These are phyloP conservation scores for Vigna nakashimae DNA, from an alignment of 306 rosid genomes.

Conservation along the genomic window DNA sequence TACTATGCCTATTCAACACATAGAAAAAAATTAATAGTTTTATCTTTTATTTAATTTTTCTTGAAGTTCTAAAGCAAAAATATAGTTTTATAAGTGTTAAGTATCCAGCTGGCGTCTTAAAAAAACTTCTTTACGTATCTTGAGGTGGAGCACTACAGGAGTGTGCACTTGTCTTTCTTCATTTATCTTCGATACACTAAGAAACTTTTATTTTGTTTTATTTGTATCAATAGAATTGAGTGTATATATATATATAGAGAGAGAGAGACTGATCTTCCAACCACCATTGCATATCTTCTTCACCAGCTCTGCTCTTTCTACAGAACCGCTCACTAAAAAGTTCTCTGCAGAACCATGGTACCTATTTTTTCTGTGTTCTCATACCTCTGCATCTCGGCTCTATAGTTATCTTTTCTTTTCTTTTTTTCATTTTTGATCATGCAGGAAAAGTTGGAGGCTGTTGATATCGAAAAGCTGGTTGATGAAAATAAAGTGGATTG, in stretches of 20 bases:
- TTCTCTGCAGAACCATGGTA: slow-evolving; percentile 54
- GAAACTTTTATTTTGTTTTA: neutral
- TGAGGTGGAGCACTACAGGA: neutral
- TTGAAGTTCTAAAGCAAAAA: too few relatives aligned
- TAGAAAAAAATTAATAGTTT: too few relatives aligned
- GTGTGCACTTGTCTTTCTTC: neutral
- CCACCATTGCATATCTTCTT: slow-evolving; percentile 26
- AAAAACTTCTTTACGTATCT: too few relatives aligned
- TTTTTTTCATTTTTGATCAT: neutral
- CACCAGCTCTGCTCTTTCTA: slow-evolving; percentile 31
- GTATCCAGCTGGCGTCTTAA: too few relatives aligned
- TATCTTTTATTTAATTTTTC: too few relatives aligned
- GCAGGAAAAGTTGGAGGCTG: slow-evolving; percentile 62
- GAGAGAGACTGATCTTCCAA: slow-evolving; percentile 29
- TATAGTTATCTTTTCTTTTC: neutral
- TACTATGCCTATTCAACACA: too few relatives aligned
- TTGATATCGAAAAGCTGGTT: slow-evolving; percentile 33
- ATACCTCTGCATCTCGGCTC: slow-evolving; percentile 2
- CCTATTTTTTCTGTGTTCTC: neutral
- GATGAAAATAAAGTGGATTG: slow-evolving; percentile 86
- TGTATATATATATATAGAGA: slow-evolving; percentile 48
- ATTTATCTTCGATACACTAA: neutral
- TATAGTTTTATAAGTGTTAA: too few relatives aligned
- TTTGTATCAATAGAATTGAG: slow-evolving; percentile 3
- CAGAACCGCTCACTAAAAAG: slow-evolving; percentile 18